A percentile compares a stretch with the other conserved stretches of the same genome.
Conservation (phyloP, 768 basidiomycete genomes). For the Hebeloma cylindrosporum region DNA sequence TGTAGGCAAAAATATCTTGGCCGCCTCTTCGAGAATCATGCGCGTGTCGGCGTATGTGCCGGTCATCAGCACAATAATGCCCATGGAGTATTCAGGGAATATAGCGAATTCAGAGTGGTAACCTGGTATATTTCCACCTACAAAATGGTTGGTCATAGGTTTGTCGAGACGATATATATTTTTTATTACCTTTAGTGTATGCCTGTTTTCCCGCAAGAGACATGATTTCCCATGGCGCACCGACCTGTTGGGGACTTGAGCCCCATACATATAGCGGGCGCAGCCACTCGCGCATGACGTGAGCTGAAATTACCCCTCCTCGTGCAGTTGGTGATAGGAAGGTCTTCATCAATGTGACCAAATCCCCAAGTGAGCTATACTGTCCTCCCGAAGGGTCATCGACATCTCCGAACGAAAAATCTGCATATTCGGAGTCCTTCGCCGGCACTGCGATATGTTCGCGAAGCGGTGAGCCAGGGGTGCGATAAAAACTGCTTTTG, state of each 20-base stretch:
- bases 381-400: constrained; percentile 50
- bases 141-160: not conserved
- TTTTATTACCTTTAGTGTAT: constrained; percentile 32
- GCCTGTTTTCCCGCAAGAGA: constrained; percentile 30
- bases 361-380: constrained; percentile 49
- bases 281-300: constrained; percentile 43
- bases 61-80: constrained; percentile 41
- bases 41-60: constrained; percentile 34
- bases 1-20: constrained; percentile 33
- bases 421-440: constrained; percentile 36
- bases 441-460: constrained; percentile 41
- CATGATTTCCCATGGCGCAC: constrained; percentile 45
- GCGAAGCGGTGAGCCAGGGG: constrained; percentile 32
- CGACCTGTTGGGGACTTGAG: constrained; percentile 35
- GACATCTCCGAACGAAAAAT: constrained; percentile 37
- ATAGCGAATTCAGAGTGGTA: constrained; percentile 41
- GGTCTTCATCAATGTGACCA: constrained; percentile 42
- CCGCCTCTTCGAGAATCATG: constrained; percentile 32
- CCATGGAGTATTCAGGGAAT: constrained; percentile 40
- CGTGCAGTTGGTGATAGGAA: constrained; percentile 41
- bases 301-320: constrained; percentile 33
- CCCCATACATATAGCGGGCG: constrained; percentile 40
- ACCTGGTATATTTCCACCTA: constrained; percentile 41
- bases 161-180: constrained; percentile 1
- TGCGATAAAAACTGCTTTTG: constrained; percentile 44